phyloP scores from a whole-genome alignment of 208 protist genomes.

The Leishmania lainsoni region DNA sequence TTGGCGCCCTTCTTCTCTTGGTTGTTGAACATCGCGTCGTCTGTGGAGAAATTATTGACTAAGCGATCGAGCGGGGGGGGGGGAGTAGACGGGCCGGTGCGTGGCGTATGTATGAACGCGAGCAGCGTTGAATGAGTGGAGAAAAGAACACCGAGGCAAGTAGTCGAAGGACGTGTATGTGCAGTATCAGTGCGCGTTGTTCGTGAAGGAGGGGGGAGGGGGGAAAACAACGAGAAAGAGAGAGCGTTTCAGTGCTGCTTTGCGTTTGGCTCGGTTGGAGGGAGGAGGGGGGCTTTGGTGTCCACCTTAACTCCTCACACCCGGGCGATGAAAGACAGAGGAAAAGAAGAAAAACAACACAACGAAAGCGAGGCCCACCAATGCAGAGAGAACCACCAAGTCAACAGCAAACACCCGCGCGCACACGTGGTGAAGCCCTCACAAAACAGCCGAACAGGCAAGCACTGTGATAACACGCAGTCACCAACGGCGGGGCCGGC shows the following conservation, averaged over 20 bases:
- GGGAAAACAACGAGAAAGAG: not conserved
- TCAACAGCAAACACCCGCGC: not conserved
- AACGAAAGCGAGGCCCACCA: not conserved
- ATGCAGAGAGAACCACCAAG: not conserved
- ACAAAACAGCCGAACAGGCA: not conserved
- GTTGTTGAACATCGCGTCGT: constrained; percentile 28
- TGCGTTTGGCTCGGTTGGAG: not conserved
- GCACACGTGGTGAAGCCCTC: not conserved
- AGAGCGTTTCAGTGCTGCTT: not conserved
- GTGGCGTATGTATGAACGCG: not conserved
- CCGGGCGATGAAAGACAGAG: not conserved
- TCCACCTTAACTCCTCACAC: not conserved
- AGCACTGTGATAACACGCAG: not conserved
- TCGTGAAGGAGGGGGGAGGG: not conserved
- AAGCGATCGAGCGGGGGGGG: not conserved
- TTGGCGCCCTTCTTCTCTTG: constrained; percentile 55
- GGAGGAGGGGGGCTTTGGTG: not conserved
- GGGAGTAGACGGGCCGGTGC: not conserved
- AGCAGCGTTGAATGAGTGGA: not conserved
- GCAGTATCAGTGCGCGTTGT: not conserved
- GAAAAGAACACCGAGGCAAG: not conserved
- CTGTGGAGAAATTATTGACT: not conserved
- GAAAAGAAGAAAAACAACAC: not conserved
- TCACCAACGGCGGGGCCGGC: not conserved
- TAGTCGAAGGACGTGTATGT: not conserved